These are phyloP conservation scores for Farysia itapuensis DNA, from an alignment of 1,284 basidiomycete species.

Conservation along the genomic window DNA sequence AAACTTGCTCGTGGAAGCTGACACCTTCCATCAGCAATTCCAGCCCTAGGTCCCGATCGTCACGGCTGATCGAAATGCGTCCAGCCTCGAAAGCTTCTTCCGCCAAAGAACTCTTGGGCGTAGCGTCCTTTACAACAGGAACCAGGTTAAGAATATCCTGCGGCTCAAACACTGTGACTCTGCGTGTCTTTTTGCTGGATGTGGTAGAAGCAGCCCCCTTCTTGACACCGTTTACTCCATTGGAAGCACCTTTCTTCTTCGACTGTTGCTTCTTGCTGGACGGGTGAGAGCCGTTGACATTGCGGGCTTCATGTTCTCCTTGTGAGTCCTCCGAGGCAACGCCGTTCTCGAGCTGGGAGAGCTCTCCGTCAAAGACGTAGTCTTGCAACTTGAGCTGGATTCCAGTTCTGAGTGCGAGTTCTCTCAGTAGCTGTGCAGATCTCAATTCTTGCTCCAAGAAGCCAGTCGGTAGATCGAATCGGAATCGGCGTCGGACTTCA, in stretches of 20 bases:
- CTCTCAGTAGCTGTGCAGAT: conserved; percentile 64
- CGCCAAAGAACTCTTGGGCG: conserved; percentile 63
- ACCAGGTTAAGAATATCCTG: conserved; percentile 65
- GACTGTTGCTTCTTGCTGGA: conserved; percentile 30
- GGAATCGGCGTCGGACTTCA: conserved; percentile 63
- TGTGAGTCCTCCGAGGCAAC: conserved; percentile 34
- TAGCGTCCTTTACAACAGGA: conserved; percentile 65
- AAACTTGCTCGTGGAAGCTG: conserved; percentile 66
- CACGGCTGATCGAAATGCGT: conserved; percentile 63
- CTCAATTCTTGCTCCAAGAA: conserved; percentile 59
- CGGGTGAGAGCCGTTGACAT: conserved; percentile 3
- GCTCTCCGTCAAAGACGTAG: conserved; percentile 61
- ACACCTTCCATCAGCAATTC: conserved; percentile 66
- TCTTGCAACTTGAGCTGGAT: conserved; percentile 65
- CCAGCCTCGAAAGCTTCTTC: conserved; percentile 66
- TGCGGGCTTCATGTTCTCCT: conserved; percentile 40
- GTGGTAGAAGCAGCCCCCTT: conserved; percentile 9
- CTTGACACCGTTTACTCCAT: conserved; percentile 30
- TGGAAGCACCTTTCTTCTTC: conserved; percentile 25
- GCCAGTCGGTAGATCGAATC: conserved; percentile 62
- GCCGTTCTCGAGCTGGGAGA: conserved; percentile 3
- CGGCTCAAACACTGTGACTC: conserved; percentile 63
- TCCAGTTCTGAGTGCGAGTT: conserved; percentile 64
- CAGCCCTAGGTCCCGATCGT: conserved; percentile 63
- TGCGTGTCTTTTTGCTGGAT: conserved; percentile 13